These are phyloP conservation scores for Parathielavia hyrcaniae DNA, from an alignment of 495 filamentous ascomycete species.

Conservation along the genomic window DNA sequence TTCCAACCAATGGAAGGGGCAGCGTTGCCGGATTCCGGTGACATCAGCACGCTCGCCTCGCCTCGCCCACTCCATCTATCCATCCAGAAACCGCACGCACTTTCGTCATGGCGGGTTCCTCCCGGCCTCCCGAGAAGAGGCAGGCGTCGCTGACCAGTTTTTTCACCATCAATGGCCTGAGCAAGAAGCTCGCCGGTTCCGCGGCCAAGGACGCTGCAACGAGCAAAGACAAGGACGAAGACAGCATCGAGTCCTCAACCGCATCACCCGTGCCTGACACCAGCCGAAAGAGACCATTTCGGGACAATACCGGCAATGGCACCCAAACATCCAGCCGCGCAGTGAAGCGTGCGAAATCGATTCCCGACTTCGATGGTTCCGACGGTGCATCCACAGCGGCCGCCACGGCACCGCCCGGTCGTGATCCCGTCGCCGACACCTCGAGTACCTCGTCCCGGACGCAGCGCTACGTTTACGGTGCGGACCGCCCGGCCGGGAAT, in stretches of 20 bases:
- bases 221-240: not conserved
- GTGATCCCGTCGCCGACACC: slow-evolving; percentile 4
- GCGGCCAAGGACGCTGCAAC: slow-evolving; percentile 12
- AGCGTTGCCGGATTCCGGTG: slow-evolving; percentile 14
- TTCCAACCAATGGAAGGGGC: not conserved
- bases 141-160: slow-evolving; percentile 84
- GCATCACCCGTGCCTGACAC: slow-evolving; percentile 16
- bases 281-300: slow-evolving; percentile 42
- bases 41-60: slow-evolving; percentile 20
- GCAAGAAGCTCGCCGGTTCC: slow-evolving; percentile 17
- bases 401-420: slow-evolving; percentile 8
- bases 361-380: slow-evolving; percentile 22
- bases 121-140: slow-evolving; percentile 48
- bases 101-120: slow-evolving; percentile 35
- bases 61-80: not conserved
- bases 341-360: slow-evolving; percentile 40
- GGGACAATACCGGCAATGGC: slow-evolving; percentile 38
- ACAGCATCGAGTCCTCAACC: not conserved
- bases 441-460: slow-evolving; percentile 31
- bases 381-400: slow-evolving; percentile 9
- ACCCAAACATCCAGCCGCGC: slow-evolving; percentile 32
- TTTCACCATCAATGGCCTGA: slow-evolving; percentile 51
- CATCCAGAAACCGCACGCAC: not conserved
- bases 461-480: slow-evolving; percentile 43
- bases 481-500: slow-evolving; percentile 21